Conservation (phyloP, 441 rosid species). For the Populus hybrid region DNA sequence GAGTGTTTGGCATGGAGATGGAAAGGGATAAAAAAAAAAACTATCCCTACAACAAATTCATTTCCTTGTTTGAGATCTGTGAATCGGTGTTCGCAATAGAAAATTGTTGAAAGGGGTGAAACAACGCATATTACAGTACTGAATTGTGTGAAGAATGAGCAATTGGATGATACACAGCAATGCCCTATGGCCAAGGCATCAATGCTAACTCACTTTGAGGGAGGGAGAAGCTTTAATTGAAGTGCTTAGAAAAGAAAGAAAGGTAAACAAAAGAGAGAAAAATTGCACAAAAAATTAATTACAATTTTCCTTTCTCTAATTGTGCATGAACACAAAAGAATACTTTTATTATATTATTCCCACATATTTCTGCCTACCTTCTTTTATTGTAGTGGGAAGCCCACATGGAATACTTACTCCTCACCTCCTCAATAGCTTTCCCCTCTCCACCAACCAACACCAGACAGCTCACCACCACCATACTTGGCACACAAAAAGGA, state of each 20-base stretch:
- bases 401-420: neutral
- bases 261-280: neutral
- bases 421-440: neutral
- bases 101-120: no score
- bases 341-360: neutral
- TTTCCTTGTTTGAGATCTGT: no score
- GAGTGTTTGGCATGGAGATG: no score
- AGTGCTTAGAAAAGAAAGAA: neutral
- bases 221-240: neutral
- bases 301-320: neutral
- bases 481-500: neutral
- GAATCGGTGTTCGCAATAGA: no score
- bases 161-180: no score
- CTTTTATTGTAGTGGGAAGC: neutral
- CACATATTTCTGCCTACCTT: neutral
- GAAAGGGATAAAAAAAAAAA: no score
- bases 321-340: neutral
- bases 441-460: neutral
- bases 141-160: no score
- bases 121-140: no score
- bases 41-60: no score
- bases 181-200: neutral
- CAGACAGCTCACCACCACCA: conserved; percentile 1
- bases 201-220: neutral
- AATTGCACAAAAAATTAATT: neutral